A percentile compares a stretch with the other conserved stretches of the same genome.
phyloP scores from a whole-genome alignment of 2,329 filamentous ascomycete species.

The Apiospora hydei region DNA sequence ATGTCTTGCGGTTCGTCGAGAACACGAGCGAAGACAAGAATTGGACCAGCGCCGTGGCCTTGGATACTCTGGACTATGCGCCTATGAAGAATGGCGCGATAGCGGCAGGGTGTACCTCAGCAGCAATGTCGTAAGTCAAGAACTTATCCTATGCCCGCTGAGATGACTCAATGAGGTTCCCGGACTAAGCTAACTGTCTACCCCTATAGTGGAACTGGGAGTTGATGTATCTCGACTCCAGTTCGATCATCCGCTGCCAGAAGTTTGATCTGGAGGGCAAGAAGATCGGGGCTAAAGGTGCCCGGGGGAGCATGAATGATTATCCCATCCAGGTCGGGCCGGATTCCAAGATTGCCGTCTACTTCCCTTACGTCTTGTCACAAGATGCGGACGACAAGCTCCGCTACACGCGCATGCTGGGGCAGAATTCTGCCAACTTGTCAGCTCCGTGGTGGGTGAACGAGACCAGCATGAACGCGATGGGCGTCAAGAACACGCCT shows the following conservation, averaged over 20 bases:
- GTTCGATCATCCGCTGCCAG: slow-evolving; percentile 32
- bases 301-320: slow-evolving; percentile 30
- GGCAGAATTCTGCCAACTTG: slow-evolving; percentile 29
- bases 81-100: slow-evolving; percentile 34
- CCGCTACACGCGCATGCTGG: slow-evolving; percentile 33
- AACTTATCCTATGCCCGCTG: too few relatives aligned
- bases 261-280: slow-evolving; percentile 32
- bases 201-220: slow-evolving; percentile 31
- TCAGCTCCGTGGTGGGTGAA: slow-evolving; percentile 35
- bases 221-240: slow-evolving; percentile 35
- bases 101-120: slow-evolving; percentile 31
- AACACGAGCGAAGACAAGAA: slow-evolving; percentile 30
- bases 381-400: slow-evolving; percentile 33
- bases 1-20: slow-evolving; percentile 33
- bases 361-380: slow-evolving; percentile 34
- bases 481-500: slow-evolving; percentile 15
- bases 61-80: slow-evolving; percentile 32
- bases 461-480: slow-evolving; percentile 23
- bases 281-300: slow-evolving; percentile 29
- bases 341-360: slow-evolving; percentile 32
- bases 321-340: slow-evolving; percentile 32
- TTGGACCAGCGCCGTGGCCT: slow-evolving; percentile 32
- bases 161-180: not conserved
- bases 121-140: slow-evolving; percentile 29
- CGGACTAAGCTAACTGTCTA: slow-evolving; percentile 8